These are phyloP conservation scores for Fusarium protoensiforme DNA, from an alignment of 2,329 filamentous ascomycete genomes.

Conservation along the genomic window DNA sequence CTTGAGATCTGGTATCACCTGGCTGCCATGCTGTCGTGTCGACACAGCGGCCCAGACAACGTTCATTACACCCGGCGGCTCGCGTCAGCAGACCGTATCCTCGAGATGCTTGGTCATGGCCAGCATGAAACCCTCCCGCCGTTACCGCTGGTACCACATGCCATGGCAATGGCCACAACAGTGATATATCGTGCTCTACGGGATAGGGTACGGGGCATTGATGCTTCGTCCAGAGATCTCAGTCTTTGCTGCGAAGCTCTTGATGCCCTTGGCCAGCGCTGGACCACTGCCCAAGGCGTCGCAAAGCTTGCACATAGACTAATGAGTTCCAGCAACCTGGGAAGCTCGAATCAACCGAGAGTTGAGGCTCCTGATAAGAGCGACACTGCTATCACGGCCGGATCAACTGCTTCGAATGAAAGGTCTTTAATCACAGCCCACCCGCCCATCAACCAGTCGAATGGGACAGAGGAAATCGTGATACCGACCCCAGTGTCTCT, in stretches of 20 bases:
- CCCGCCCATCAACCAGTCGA: neutral
- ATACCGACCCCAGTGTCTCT: conserved; percentile 2
- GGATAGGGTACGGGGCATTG: conserved; percentile 2
- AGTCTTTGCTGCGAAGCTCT: conserved; percentile 17
- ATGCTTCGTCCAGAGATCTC: conserved; percentile 8
- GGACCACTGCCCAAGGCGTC: conserved; percentile 18
- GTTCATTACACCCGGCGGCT: conserved; percentile 9
- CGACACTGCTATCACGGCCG: neutral
- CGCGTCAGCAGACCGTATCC: conserved; percentile 11
- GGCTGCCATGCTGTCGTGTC: conserved; percentile 22
- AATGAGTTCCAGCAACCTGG: neutral
- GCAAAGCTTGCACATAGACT: conserved; percentile 10
- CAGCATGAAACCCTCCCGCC: conserved; percentile 11
- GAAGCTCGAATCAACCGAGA: neutral
- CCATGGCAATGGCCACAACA: conserved; percentile 21
- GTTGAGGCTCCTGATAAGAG: neutral
- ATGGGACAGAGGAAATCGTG: neutral
- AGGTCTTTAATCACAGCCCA: neutral
- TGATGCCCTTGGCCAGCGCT: conserved; percentile 7
- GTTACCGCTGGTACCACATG: conserved; percentile 14
- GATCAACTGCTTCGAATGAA: neutral
- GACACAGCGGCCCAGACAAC: conserved; percentile 14
- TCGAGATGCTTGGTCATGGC: neutral
- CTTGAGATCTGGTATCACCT: conserved; percentile 27
- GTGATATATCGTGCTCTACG: conserved; percentile 24